phyloP scores from a whole-genome alignment of 78 protist genomes.

The Bigelowiella natans region DNA sequence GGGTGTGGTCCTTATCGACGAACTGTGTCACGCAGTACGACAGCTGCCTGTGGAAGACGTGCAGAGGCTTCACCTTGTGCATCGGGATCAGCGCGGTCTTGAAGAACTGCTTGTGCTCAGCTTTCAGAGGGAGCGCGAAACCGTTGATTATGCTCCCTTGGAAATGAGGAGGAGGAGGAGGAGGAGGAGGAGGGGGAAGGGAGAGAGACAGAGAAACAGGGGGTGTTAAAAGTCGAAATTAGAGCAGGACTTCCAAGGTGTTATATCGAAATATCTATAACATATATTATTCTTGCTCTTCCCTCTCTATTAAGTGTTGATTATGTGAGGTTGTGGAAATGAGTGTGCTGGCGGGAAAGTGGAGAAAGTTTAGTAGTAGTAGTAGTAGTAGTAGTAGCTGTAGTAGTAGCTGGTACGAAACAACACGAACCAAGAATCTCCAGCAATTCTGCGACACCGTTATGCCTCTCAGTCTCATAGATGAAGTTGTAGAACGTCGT shows the following conservation, averaged over 20 bases:
- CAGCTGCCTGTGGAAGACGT: constrained; percentile 58
- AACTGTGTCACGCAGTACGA: constrained; percentile 76
- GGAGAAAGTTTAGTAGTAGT: no score
- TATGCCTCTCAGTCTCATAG: constrained; percentile 56
- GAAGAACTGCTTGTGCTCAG: constrained; percentile 79
- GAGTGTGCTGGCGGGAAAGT: no score
- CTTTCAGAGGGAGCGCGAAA: constrained; percentile 86
- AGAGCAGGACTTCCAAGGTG: no score
- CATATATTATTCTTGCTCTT: no score
- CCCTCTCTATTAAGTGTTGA: no score
- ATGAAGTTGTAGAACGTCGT: constrained; percentile 66
- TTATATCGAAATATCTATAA: no score
- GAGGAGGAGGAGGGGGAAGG: no score
- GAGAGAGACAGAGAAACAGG: no score
- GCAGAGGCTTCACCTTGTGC: constrained; percentile 44
- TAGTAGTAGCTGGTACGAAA: no score
- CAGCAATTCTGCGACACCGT: constrained; percentile 70
- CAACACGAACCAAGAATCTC: constrained; percentile 41
- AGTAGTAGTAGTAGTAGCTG: no score
- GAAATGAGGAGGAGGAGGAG: background rate
- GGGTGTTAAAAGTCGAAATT: no score
- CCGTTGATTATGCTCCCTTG: constrained; percentile 85
- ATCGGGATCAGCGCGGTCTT: constrained; percentile 65
- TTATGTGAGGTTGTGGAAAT: no score
- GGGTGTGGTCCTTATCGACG: constrained; percentile 62